These are phyloP conservation scores for Jaltomata sinuosa DNA, from an alignment of 257 asterid genomes.

Conservation along the genomic window DNA sequence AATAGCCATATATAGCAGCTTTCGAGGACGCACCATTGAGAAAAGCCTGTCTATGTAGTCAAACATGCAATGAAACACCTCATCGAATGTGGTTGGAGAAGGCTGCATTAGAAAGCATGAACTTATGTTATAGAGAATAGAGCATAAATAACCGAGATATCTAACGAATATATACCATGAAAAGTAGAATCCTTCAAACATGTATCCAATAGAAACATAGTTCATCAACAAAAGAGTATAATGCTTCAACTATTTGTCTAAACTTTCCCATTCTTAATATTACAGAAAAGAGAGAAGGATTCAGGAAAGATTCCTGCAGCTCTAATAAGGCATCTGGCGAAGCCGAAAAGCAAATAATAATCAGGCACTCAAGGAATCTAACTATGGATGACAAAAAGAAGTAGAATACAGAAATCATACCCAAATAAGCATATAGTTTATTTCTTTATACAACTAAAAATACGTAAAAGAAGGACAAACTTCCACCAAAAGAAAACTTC, in stretches of 20 bases:
- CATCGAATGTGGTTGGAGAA: constrained; percentile 41
- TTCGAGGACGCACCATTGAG: constrained; percentile 42
- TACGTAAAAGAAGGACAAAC: background rate
- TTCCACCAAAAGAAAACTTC: background rate
- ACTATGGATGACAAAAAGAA: background rate
- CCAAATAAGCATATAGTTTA: background rate
- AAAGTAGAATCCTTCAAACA: background rate
- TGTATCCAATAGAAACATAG: background rate
- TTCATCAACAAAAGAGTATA: background rate
- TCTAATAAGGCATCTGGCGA: background rate
- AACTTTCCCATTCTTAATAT: background rate
- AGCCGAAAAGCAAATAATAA: background rate
- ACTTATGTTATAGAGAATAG: background rate
- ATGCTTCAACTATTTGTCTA: background rate
- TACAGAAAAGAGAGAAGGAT: background rate
- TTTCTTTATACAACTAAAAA: background rate
- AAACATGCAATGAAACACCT: constrained; percentile 33
- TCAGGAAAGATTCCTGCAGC: background rate
- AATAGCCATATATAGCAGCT: constrained; percentile 50
- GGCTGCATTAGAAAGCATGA: constrained; percentile 2
- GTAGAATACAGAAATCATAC: background rate
- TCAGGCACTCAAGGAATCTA: background rate
- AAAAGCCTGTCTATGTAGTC: constrained; percentile 41
- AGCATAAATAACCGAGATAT: background rate
- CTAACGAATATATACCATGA: background rate